phyloP scores from a whole-genome alignment of 1,139 yeast species.

The Taphrina betulina region DNA sequence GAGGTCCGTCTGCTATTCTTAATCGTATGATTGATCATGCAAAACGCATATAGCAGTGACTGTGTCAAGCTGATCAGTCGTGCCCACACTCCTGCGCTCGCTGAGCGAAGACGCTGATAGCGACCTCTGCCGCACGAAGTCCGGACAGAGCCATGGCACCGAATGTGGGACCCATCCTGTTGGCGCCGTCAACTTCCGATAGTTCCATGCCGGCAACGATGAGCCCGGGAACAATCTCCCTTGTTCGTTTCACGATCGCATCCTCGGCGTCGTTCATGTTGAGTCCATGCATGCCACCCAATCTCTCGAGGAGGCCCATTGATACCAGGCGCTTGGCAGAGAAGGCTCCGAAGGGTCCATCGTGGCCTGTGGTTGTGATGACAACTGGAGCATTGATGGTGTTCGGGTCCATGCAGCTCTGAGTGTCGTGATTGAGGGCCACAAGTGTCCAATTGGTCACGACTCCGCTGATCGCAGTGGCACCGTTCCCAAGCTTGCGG shows the following conservation, averaged over 20 bases:
- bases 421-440: too few species aligned
- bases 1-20: too few species aligned
- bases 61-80: too few species aligned
- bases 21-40: too few species aligned
- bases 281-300: conserved; percentile 74
- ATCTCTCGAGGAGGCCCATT: conserved; percentile 48
- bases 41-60: too few species aligned
- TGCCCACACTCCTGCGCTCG: too few species aligned
- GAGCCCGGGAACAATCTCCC: conserved; percentile 68
- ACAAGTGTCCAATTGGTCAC: too few species aligned
- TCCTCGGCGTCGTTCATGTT: conserved; percentile 80
- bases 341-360: conserved; percentile 82
- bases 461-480: too few species aligned
- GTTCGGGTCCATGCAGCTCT: too few species aligned
- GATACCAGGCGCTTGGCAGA: conserved; percentile 55
- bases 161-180: conserved; percentile 83
- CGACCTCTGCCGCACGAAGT: conserved; percentile 69
- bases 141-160: conserved; percentile 81
- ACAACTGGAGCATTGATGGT: too few species aligned
- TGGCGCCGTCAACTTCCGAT: conserved; percentile 72
- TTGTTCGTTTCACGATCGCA: conserved; percentile 67
- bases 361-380: too few species aligned
- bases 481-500: conserved; percentile 61
- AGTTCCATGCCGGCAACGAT: conserved; percentile 81
- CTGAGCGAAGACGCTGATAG: too few species aligned